Percentiles rank a stretch among this genome's conserved stretches.
phyloP scores from a whole-genome alignment of 257 asterid genomes.

The Henckelia pumila region DNA sequence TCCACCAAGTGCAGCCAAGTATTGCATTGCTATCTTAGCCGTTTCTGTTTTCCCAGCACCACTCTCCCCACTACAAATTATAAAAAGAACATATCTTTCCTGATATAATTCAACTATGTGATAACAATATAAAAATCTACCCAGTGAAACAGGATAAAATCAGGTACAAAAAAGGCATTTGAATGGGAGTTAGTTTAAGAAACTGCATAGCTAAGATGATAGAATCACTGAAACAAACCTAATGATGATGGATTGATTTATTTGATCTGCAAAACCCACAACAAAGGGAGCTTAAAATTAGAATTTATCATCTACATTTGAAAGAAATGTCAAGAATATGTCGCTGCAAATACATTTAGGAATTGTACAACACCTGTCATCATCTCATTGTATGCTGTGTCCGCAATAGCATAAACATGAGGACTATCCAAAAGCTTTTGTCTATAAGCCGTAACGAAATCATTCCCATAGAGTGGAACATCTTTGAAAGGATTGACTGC shows the following conservation, averaged over 20 bases:
- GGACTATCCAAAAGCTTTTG: conserved; percentile 72
- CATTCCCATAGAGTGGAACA: conserved; percentile 61
- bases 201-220: conserved; percentile 20
- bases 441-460: conserved; percentile 59
- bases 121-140: conserved; percentile 14
- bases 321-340: conserved; percentile 21
- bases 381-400: conserved; percentile 70
- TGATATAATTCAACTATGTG: neutral
- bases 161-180: conserved; percentile 20
- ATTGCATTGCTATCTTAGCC: conserved; percentile 76
- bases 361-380: conserved; percentile 59
- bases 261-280: conserved; percentile 57
- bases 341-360: conserved; percentile 28
- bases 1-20: conserved; percentile 78
- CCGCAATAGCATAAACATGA: conserved; percentile 82
- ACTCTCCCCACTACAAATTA: conserved; percentile 79
- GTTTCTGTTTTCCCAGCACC: conserved; percentile 99
- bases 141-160: conserved; percentile 10
- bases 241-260: conserved; percentile 84
- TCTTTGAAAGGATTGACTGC: conserved; percentile 92
- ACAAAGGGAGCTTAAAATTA: conserved; percentile 21
- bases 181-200: conserved; percentile 17
- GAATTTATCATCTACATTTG: conserved; percentile 26
- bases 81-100: conserved; percentile 24
- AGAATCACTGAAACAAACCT: conserved; percentile 50